Base-by-base conservation (phyloP, 148 eudicot genomes). In the Amaranthus palmeri region DNA sequence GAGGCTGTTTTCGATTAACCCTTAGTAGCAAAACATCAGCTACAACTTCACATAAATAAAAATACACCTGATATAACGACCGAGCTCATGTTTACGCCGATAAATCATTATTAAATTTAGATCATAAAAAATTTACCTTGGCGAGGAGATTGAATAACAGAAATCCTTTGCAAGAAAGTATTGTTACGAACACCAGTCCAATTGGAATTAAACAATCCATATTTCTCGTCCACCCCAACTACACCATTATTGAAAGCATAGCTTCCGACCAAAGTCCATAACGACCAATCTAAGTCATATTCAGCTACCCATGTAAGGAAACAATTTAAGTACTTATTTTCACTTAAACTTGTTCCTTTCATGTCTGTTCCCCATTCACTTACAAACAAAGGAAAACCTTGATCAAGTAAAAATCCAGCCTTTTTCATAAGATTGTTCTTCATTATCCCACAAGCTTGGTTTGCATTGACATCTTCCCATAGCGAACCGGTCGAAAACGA, bases 201-300 rank as follows among this genome's bases (percentile, higher is more conserved):
- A 71, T 92, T 76, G 77, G 77, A 81, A 54, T 74, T 66, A 2
- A 86, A 81, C 53, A 88, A 13, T 8, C 97, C 99, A 77, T 85
- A 95, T 44, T 18, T 40, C 77, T 95, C 99, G 11, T 83, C 82
- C 70, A 60, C 8, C 4, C 88, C 97, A 66, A 81, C 60, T 5
- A 68, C 79, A 9, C 89, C 87, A 69, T 80, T 69, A 73, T 90
- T 88, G 3, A 77, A 68, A 54, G 86, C 88, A 54, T 92, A 95
- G 67, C 97, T 92, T 54, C 97, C 96, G 12, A 65, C 86, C 54
- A 95, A 79, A 43, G 88, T 85, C 99, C 99, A 91, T 12, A 84
- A 70, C 3, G 97, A 97, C 90, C 91, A 95, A 61, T 95, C 99
- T 58, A 87, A 73, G 77, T 95, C 99, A 54, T 74, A 54, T 55